These are phyloP conservation scores for Lactuca saligna DNA, from an alignment of 129 eudicot species.

Conservation along the genomic window DNA sequence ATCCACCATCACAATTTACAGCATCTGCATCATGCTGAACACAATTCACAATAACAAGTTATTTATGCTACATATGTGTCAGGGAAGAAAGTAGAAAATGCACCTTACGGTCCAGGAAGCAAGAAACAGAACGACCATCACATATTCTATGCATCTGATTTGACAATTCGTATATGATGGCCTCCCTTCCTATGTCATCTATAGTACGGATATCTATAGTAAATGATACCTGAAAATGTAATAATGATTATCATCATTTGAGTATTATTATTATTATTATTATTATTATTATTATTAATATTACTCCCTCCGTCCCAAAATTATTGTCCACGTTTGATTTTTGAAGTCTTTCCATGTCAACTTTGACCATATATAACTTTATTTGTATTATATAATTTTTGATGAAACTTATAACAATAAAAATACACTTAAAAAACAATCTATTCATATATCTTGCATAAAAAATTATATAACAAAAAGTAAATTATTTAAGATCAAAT, in stretches of 20 bases:
- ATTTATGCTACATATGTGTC: not conserved
- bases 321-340: no score
- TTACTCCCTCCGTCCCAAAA: no score
- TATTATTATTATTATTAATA: not conserved
- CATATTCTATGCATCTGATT: conserved; percentile 68
- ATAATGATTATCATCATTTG: not conserved
- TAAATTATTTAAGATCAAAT: no score
- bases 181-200: conserved; percentile 89
- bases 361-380: no score
- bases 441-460: no score
- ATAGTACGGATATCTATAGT: conserved; percentile 91
- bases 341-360: no score
- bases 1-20: conserved; percentile 66
- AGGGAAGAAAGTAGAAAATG: conserved; percentile 3
- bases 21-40: conserved; percentile 95
- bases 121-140: conserved; percentile 86
- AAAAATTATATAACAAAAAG: no score
- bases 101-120: conserved; percentile 87
- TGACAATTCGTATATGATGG: conserved; percentile 79
- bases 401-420: no score
- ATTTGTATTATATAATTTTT: no score
- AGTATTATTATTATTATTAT: not conserved
- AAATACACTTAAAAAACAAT: no score
- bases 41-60: not conserved
- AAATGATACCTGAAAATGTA: conserved; percentile 63